Base-by-base conservation (phyloP, 257 asterid genomes). In the Solanum sejunctum region DNA sequence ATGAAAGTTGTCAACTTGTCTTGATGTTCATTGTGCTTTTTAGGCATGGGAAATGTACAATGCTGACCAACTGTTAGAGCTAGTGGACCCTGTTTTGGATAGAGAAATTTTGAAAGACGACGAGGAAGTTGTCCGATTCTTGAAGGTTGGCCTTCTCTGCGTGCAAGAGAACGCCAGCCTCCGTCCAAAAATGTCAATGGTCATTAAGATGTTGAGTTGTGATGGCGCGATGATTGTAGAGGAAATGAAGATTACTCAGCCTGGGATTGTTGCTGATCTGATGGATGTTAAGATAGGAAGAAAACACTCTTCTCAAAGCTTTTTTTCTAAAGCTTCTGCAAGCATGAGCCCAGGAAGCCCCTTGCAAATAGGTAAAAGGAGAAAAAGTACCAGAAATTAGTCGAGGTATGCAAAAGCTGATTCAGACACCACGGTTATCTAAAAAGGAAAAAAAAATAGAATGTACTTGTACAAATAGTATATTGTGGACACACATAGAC, bases 41-140 rank as follows among this genome's bases (percentile, higher is more conserved):
- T 90, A 95, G 98, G 97, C 92, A 7, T 95, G 98, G 97, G 93
- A 93, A 20, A 83, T 88, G 89, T 90, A 93, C 93, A 88, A 83
- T 63, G 85, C 88, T 39, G 85, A 85, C 5, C 85, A 69, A 28
- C 93, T 92, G 1, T 17, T 77, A 85, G 89, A 80, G 80, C 87
- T 90, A 83, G 91, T 92, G 80, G 98, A 95, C 84, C 88, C 94
- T 1, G 89, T 88, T 12, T 21, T 93, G 70, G 89, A 88, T 15
- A 94, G 92, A 49, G 89, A 90, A 10, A 89, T 89, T 85, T 79
- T 86, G 1, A 85, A 55, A 6, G 84, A 55, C 10, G 92, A 88
- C 26, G 98, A 36, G 41, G 41, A 95, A 86, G 96, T 93, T 0
- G 69, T 88, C 32, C 86, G 88, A 32, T 91, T 92, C 86, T 61